Percentiles rank a stretch among this genome's conserved stretches.
Evolutionary conservation across 176 grass and related monocot genomes (phyloP).

Genomic region (Carex pumila): DNA sequence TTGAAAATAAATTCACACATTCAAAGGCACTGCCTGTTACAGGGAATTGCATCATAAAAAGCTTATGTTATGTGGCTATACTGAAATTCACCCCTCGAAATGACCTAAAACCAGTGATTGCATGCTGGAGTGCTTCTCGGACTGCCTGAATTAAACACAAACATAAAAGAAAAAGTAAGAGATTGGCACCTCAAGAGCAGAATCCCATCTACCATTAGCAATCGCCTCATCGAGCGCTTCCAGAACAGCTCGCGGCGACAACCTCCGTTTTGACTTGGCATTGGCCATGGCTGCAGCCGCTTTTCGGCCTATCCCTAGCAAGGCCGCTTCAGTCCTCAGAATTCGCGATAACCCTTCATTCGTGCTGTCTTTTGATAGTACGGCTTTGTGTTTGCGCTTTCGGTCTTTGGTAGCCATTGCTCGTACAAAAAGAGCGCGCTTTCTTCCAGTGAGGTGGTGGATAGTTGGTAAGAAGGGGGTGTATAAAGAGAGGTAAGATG

Average conservation of each 20-base stretch:
- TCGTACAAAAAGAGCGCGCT: neutral
- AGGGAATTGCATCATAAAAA: too few relatives aligned
- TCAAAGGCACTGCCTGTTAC: too few relatives aligned
- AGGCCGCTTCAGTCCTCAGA: conserved; percentile 61
- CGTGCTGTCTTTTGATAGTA: neutral
- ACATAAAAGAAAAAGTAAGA: neutral
- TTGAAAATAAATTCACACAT: too few relatives aligned
- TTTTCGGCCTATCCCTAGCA: conserved; percentile 52
- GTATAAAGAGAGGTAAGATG: neutral
- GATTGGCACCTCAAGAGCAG: conserved; percentile 54
- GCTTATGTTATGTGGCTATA: too few relatives aligned
- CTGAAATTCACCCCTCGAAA: neutral
- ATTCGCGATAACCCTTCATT: conserved; percentile 47
- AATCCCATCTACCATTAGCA: conserved; percentile 44
- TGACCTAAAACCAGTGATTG: neutral
- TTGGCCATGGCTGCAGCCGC: conserved; percentile 21
- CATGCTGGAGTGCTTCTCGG: neutral
- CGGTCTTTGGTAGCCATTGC: neutral
- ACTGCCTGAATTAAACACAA: neutral
- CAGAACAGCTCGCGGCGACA: conserved; percentile 73
- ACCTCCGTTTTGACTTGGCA: conserved; percentile 32
- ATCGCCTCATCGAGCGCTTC: conserved; percentile 69
- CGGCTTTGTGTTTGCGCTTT: neutral
- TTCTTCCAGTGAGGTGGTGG: neutral
- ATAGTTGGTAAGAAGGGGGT: neutral